Conservation (phyloP, 2,329 filamentous ascomycete species). For the Fusarium veterinarium region DNA sequence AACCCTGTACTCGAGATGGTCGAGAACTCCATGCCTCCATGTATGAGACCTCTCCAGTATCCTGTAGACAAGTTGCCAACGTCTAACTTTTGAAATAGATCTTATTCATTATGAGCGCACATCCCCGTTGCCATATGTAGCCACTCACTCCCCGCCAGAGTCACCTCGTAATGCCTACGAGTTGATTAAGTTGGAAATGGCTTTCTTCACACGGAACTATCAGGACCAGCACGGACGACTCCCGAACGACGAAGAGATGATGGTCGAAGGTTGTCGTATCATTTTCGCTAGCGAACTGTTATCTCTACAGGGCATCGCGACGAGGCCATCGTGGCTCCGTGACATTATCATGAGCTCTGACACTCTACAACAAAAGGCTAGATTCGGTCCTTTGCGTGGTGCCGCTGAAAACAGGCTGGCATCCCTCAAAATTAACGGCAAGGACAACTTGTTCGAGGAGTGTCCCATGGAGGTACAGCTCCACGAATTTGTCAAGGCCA, state of each 20-base stretch:
- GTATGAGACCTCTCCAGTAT: constrained; percentile 59
- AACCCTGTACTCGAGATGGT: constrained; percentile 69
- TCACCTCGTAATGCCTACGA: constrained; percentile 70
- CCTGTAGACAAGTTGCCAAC: constrained; percentile 51
- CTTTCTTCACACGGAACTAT: constrained; percentile 62
- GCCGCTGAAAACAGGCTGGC: constrained; percentile 60
- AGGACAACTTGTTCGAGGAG: constrained; percentile 66
- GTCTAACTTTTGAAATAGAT: constrained; percentile 63
- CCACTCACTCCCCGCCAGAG: constrained; percentile 56
- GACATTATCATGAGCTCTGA: constrained; percentile 67
- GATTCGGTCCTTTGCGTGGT: constrained; percentile 60
- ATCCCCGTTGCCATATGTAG: constrained; percentile 65
- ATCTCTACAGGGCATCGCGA: constrained; percentile 53
- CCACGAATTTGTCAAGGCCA: constrained; percentile 64
- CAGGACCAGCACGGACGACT: constrained; percentile 54
- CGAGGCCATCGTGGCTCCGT: constrained; percentile 64
- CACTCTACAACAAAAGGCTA: constrained; percentile 56
- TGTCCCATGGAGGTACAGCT: constrained; percentile 68
- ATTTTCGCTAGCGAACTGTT: constrained; percentile 65
- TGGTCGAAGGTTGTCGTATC: constrained; percentile 69
- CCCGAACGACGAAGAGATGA: constrained; percentile 65
- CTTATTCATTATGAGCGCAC: constrained; percentile 73
- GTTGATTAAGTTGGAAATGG: constrained; percentile 68
- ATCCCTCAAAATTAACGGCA: constrained; percentile 66
- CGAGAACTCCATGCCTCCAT: constrained; percentile 74